These are phyloP conservation scores for Mortierella sp. DNA, from an alignment of 371 early-diverging fungal species.

Conservation along the genomic window DNA sequence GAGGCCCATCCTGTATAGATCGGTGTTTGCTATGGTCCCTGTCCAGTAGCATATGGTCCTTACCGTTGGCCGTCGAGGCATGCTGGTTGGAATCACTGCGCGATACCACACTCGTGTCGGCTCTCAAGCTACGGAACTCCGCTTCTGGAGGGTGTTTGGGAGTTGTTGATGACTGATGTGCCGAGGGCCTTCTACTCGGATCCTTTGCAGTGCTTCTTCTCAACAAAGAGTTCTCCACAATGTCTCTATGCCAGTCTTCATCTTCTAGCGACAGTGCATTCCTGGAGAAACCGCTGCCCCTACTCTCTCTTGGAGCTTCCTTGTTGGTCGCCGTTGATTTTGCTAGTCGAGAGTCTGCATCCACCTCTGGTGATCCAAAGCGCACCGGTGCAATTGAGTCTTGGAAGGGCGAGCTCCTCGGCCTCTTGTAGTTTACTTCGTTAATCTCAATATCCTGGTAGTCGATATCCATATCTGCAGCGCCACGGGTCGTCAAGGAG, in stretches of 20 bases:
- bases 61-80: background rate
- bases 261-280: background rate
- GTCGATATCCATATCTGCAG: background rate
- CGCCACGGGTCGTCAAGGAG: background rate
- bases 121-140: background rate
- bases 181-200: background rate
- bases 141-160: background rate
- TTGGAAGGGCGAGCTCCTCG: constrained; percentile 24
- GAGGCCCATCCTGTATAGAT: too few species aligned
- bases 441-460: constrained; percentile 3
- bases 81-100: background rate
- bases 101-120: background rate
- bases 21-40: too few species aligned
- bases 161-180: background rate
- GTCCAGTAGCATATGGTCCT: too few species aligned
- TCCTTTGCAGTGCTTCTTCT: background rate
- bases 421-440: constrained; percentile 15
- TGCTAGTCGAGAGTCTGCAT: background rate
- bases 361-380: constrained; percentile 19
- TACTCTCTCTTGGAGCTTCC: background rate
- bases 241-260: background rate
- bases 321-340: background rate
- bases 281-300: background rate
- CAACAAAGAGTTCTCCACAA: background rate
- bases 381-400: constrained; percentile 35